Conservation (phyloP, 202 grass and related monocot species). For the Setaria viridis region DNA sequence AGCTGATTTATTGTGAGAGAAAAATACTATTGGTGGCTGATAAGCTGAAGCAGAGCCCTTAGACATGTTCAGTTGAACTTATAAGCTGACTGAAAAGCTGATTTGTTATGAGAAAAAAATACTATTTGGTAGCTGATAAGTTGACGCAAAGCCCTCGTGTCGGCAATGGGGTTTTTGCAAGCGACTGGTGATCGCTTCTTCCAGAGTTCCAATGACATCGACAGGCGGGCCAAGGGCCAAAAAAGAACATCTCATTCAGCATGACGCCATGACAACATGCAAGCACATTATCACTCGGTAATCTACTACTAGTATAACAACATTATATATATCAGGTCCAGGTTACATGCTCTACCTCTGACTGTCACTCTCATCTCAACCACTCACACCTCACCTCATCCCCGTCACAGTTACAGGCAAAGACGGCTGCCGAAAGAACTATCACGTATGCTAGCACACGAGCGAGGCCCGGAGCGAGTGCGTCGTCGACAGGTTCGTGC, state of each 20-base stretch:
- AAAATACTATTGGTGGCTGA: no score
- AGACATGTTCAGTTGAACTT: no score
- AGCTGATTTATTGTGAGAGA: no score
- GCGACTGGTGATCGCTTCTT: neutral
- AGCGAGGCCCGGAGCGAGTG: slow-evolving; percentile 83
- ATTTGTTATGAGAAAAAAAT: no score
- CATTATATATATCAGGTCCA: slow-evolving; percentile 45
- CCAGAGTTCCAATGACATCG: neutral
- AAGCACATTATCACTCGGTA: neutral
- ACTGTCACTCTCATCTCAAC: slow-evolving; percentile 1
- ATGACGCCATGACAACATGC: neutral
- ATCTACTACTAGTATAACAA: slow-evolving; percentile 40
- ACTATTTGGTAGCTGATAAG: no score
- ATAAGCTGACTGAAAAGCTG: no score
- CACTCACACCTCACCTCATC: neutral
- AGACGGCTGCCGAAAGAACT: neutral
- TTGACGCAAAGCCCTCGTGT: no score
- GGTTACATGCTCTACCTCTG: slow-evolving; percentile 44
- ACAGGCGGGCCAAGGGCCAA: neutral
- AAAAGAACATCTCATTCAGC: neutral
- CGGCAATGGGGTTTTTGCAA: neutral
- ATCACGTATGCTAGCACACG: slow-evolving; percentile 65
- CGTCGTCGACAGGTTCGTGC: slow-evolving; percentile 73
- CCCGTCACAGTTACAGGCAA: slow-evolving; percentile 19
- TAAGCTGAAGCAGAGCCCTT: no score